phyloP scores from a whole-genome alignment of 345 rosid genomes.

The Melastoma malabathricum region DNA sequence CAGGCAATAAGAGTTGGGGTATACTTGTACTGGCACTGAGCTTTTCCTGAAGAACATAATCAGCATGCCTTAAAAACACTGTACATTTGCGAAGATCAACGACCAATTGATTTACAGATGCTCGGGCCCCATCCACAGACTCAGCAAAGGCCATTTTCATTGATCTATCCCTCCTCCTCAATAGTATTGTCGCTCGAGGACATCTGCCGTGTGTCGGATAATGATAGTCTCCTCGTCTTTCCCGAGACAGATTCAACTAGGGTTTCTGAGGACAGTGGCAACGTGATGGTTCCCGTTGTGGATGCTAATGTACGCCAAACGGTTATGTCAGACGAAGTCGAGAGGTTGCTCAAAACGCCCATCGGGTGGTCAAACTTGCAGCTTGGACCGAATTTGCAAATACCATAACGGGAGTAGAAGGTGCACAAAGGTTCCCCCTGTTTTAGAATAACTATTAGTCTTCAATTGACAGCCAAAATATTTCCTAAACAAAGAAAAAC shows the following conservation, averaged over 20 bases:
- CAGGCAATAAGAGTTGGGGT: conserved; percentile 22
- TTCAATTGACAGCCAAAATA: conserved; percentile 8
- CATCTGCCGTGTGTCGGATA: conserved; percentile 73
- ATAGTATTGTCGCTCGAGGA: conserved; percentile 55
- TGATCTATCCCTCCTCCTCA: conserved; percentile 46
- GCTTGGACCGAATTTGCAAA: conserved; percentile 98
- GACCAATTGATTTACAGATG: conserved; percentile 50
- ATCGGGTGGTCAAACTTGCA: conserved; percentile 99
- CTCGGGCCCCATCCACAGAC: conserved; percentile 20
- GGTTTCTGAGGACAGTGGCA: conserved; percentile 46
- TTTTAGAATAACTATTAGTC: conserved; percentile 9
- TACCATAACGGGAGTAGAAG: conserved; percentile 90
- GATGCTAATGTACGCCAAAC: conserved; percentile 37
- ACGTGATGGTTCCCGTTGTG: conserved; percentile 41
- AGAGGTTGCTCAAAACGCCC: conserved; percentile 55
- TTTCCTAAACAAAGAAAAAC: too few relatives aligned
- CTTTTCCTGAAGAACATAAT: conserved; percentile 20
- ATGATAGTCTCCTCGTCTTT: conserved; percentile 47
- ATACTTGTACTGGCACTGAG: conserved; percentile 23
- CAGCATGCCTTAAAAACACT: conserved; percentile 27
- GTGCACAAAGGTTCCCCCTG: conserved; percentile 93
- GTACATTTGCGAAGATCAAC: conserved; percentile 41
- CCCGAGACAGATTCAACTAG: conserved; percentile 51
- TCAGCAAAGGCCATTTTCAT: conserved; percentile 10
- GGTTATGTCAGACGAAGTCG: conserved; percentile 40